These are phyloP conservation scores for Botrytis elliptica DNA, from an alignment of 2,329 filamentous ascomycete species.

Conservation along the genomic window DNA sequence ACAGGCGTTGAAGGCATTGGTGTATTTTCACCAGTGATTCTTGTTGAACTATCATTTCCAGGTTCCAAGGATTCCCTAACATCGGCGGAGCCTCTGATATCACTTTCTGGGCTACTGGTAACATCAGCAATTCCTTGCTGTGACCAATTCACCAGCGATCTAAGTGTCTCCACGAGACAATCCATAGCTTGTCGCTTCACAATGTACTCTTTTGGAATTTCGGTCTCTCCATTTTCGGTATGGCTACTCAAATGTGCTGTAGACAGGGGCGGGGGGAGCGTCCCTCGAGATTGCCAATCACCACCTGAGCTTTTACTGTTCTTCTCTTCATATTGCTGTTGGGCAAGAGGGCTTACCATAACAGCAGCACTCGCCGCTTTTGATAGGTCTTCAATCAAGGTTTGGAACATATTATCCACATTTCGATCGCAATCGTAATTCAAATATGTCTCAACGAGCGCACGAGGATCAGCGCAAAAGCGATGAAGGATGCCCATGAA, in stretches of 20 bases:
- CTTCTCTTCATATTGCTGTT: slow-evolving; percentile 83
- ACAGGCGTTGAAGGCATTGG: slow-evolving; percentile 65
- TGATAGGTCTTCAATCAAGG: slow-evolving; percentile 89
- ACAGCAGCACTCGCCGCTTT: slow-evolving; percentile 80
- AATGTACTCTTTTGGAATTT: slow-evolving; percentile 83
- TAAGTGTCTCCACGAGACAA: slow-evolving; percentile 81
- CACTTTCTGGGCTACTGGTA: slow-evolving; percentile 49
- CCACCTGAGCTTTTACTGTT: slow-evolving; percentile 55
- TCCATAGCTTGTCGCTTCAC: slow-evolving; percentile 89
- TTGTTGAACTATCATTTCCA: slow-evolving; percentile 59
- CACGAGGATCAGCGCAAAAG: slow-evolving; percentile 80
- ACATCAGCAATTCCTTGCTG: slow-evolving; percentile 62
- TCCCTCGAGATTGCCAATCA: slow-evolving; percentile 86
- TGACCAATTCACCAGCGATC: slow-evolving; percentile 92
- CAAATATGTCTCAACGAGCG: slow-evolving; percentile 90
- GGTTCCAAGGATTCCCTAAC: slow-evolving; percentile 77
- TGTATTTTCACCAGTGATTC: slow-evolving; percentile 53
- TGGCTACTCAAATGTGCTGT: slow-evolving; percentile 43
- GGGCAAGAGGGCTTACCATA: slow-evolving; percentile 69
- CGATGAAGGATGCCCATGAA: slow-evolving; percentile 84
- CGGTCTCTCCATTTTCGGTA: slow-evolving; percentile 59
- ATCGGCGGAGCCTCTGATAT: slow-evolving; percentile 55
- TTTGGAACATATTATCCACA: slow-evolving; percentile 96
- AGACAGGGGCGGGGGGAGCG: slow-evolving; percentile 81
- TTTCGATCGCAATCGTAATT: slow-evolving; percentile 98